Conservation (phyloP, 129 eudicot species). For the Artemisia argyi region DNA sequence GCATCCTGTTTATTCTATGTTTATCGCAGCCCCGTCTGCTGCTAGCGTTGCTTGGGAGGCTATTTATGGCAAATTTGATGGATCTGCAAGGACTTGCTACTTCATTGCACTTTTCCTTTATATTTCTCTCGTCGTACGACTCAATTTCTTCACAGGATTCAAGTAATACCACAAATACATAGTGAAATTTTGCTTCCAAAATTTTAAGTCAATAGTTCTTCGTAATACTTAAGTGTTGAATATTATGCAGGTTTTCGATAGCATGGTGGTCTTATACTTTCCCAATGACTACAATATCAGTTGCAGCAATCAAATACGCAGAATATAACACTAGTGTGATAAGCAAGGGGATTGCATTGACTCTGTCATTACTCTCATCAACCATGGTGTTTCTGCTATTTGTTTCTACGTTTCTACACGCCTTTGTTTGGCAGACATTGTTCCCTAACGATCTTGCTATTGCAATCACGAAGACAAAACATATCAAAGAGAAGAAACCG, state of each 20-base stretch:
- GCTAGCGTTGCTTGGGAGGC: conserved; percentile 96
- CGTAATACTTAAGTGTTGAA: neutral
- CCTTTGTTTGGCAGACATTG: conserved; percentile 70
- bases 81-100: conserved; percentile 74
- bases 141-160: conserved; percentile 87
- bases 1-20: conserved; percentile 96
- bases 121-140: conserved; percentile 73
- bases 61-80: conserved; percentile 84
- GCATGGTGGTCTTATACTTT: conserved; percentile 97
- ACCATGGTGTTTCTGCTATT: conserved; percentile 61
- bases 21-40: conserved; percentile 89
- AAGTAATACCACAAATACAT: conserved; percentile 35
- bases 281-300: conserved; percentile 79
- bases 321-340: conserved; percentile 50
- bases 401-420: conserved; percentile 69
- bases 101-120: conserved; percentile 87
- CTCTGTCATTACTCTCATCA: conserved; percentile 63
- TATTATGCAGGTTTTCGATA: conserved; percentile 62
- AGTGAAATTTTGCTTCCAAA: neutral
- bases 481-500: conserved; percentile 49
- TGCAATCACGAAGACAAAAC: conserved; percentile 66
- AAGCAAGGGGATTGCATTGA: conserved; percentile 64
- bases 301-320: conserved; percentile 80
- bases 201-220: neutral
- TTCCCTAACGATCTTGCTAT: conserved; percentile 88